Percentiles rank a stretch among this genome's conserved stretches.
Evolutionary conservation across 345 rosid species (phyloP).

Genomic region (Excoecaria cochinchinensis): DNA sequence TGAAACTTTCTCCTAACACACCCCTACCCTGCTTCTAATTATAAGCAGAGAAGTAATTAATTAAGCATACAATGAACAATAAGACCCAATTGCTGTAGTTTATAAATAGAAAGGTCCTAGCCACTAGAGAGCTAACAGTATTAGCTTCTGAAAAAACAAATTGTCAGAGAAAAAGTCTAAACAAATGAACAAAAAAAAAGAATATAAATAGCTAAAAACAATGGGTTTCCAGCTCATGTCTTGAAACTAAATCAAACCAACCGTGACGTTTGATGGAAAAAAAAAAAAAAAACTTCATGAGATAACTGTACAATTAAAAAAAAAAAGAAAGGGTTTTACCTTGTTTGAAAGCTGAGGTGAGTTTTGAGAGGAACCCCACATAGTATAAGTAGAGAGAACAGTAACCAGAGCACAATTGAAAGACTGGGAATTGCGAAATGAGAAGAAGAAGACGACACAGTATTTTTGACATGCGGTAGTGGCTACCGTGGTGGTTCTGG

Average conservation of each 20-base stretch:
- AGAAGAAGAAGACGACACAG: not conserved
- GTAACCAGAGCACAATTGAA: not conserved
- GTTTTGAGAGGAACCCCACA: slow-evolving; percentile 13
- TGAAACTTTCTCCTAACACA: slow-evolving; percentile 63
- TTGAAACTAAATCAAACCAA: not conserved
- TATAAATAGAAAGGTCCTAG: not conserved
- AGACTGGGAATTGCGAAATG: not conserved
- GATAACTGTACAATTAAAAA: not conserved
- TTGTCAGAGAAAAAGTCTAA: not conserved
- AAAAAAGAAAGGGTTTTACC: slow-evolving; percentile 6
- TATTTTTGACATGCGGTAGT: not conserved
- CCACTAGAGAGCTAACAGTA: not conserved
- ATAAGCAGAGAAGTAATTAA: not conserved
- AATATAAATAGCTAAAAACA: not conserved
- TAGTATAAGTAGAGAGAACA: not conserved
- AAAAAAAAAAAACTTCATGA: not conserved
- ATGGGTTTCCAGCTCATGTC: not conserved
- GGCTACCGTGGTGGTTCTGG: too few relatives aligned
- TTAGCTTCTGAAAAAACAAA: not conserved
- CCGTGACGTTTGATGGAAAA: not conserved
- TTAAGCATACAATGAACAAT: not conserved
- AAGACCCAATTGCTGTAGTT: not conserved
- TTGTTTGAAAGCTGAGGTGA: slow-evolving; percentile 21
- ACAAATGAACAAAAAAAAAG: not conserved
- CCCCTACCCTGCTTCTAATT: slow-evolving; percentile 44